Evolutionary conservation across 2,329 filamentous ascomycete genomes (phyloP).

Genomic region (Blastomyces silverae): DNA sequence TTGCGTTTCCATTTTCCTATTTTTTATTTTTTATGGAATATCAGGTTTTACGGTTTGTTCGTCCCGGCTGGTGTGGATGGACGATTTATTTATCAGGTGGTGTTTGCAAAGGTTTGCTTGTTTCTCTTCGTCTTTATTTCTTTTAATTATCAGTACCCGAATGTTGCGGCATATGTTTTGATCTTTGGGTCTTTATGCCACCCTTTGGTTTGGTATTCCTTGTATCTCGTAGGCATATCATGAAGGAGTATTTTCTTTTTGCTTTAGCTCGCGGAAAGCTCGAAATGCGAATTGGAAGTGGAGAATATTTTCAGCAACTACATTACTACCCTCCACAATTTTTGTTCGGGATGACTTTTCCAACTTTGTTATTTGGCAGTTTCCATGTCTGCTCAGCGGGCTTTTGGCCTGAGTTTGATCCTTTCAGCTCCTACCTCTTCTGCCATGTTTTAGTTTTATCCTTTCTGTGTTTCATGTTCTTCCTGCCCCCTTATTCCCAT

Average conservation of each 20-base stretch:
- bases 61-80: neutral
- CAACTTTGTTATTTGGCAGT: neutral
- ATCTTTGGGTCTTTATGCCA: neutral
- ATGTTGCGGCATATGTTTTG: neutral
- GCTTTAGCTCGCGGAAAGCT: neutral
- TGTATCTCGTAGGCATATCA: neutral
- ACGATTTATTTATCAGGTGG: neutral
- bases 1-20: neutral
- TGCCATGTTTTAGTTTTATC: neutral
- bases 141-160: neutral
- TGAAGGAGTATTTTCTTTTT: slow-evolving; percentile 8
- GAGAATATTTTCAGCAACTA: neutral
- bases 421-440: neutral
- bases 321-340: neutral
- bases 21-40: neutral
- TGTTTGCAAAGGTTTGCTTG: neutral
- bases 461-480: neutral
- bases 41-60: neutral
- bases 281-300: neutral
- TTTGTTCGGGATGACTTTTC: neutral
- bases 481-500: neutral
- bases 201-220: neutral
- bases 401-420: neutral
- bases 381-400: neutral
- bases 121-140: neutral